Conservation (phyloP, 2,329 filamentous ascomycete genomes). For the Phoma herbarum region DNA sequence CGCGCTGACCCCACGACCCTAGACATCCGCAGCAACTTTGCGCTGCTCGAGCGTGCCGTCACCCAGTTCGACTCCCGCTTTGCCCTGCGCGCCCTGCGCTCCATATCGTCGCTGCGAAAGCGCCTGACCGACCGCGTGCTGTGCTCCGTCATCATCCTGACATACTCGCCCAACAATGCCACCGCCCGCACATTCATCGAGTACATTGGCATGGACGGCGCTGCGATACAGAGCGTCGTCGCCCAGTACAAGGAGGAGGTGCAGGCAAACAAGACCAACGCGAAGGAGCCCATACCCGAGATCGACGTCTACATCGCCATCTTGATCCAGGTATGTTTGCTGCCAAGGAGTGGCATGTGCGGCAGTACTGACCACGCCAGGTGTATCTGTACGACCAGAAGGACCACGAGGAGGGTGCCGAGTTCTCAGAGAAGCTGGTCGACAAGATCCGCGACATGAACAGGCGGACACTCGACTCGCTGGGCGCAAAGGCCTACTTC, state of each 20-base stretch:
- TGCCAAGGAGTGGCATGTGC: not conserved
- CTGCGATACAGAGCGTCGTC: constrained; percentile 65
- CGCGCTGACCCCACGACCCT: constrained; percentile 44
- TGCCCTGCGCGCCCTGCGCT: constrained; percentile 89
- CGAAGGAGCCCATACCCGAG: constrained; percentile 83
- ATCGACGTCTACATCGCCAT: constrained; percentile 90
- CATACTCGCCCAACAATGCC: constrained; percentile 73
- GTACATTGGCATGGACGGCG: constrained; percentile 72
- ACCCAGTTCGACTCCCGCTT: constrained; percentile 94
- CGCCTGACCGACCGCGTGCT: constrained; percentile 83
- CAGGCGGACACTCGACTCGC: constrained; percentile 89
- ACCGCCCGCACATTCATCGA: constrained; percentile 75
- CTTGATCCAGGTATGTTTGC: constrained; percentile 58
- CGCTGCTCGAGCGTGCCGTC: constrained; percentile 89
- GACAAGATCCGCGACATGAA: constrained; percentile 89
- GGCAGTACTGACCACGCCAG: constrained; percentile 58
- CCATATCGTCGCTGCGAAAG: constrained; percentile 95
- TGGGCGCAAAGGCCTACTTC: constrained; percentile 96
- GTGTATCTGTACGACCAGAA: constrained; percentile 89
- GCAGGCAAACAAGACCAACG: constrained; percentile 65
- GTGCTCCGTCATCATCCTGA: constrained; percentile 80
- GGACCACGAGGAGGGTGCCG: constrained; percentile 78
- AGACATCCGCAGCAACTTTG: constrained; percentile 97
- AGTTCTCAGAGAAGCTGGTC: constrained; percentile 84
- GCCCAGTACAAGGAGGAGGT: constrained; percentile 71